Base-by-base conservation (phyloP, 1,139 yeast genomes). In the Tardiomyces blankii region DNA sequence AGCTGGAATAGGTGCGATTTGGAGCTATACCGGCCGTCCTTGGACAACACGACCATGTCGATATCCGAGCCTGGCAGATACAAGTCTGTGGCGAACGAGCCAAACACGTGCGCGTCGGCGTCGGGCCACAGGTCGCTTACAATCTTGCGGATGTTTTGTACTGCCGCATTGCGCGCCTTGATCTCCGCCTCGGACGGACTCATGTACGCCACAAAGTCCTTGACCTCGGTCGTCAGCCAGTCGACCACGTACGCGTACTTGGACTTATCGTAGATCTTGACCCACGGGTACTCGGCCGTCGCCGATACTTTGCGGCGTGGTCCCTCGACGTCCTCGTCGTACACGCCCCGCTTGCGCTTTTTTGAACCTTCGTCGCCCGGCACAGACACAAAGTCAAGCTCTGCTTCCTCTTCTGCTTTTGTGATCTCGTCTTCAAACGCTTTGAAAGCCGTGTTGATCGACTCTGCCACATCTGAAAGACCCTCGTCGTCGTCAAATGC, bases 41-140 rank as follows among this genome's bases (percentile, higher is more conserved):
- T 67, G 11, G 95, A 83, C 8, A 82, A 70, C 25, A 93, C 76
- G 40, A 89, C 97, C 81, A 93, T 81, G 65, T 93, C 99, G 33
- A 93, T 88, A 69, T 93, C 99, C 0, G 96, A 87, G 1, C 96
- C 96, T 0, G 98, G 98, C 21, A 93, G 69, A 58, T 89, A 91
- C 51, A 93, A 68, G 60, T 89, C 96, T 0, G 98, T 89, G 0
- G 98, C 97, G 62, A 79, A 86, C 0, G 97, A 88, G 0, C 99
- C 99, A 69, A 93, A 91, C 14, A 89, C 95, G 55, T 82, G 84
- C 9, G 84, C 76, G 48, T 82, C 83, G 2, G 95, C 82, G 51
- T 79, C 86, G 0, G 80, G 79, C 97, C 98, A 91, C 47, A 82
- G 69, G 2, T 66, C 59, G 30, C 64, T 64, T 9, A 89, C 83